These are phyloP conservation scores for Macrophomina pseudophaseolina DNA, from an alignment of 2,329 filamentous ascomycete species.

Conservation along the genomic window DNA sequence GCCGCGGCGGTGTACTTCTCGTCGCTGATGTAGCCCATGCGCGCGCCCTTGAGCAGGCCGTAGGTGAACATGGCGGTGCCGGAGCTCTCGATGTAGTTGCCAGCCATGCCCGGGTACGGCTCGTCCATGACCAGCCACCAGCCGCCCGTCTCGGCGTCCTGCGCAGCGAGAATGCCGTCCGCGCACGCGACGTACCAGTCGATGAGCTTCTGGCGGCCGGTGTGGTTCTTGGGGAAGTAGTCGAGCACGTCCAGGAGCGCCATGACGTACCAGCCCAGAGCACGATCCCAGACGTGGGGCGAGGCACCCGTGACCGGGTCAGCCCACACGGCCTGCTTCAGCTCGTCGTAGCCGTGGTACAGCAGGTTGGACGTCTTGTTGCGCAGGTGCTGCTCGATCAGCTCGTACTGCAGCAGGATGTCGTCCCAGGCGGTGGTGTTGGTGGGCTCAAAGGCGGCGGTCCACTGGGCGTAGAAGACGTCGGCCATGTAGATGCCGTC, in stretches of 20 bases:
- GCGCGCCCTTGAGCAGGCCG: constrained; percentile 42
- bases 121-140: constrained; percentile 66
- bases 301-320: constrained; percentile 42
- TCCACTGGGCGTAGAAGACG: constrained; percentile 47
- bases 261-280: constrained; percentile 47
- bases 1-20: constrained; percentile 46
- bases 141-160: constrained; percentile 46
- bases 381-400: constrained; percentile 42
- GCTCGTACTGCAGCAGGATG: constrained; percentile 42
- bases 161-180: constrained; percentile 10
- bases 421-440: constrained; percentile 53
- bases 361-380: constrained; percentile 41
- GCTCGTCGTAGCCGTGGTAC: constrained; percentile 43
- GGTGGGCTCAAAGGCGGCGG: constrained; percentile 42
- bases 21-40: constrained; percentile 39
- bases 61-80: constrained; percentile 59
- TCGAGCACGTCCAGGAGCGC: constrained; percentile 56
- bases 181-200: constrained; percentile 46
- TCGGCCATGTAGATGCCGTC: constrained; percentile 57
- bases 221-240: constrained; percentile 47
- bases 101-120: constrained; percentile 49
- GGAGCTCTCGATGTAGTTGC: constrained; percentile 67
- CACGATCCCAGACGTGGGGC: constrained; percentile 45
- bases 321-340: constrained; percentile 43
- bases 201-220: constrained; percentile 44